A percentile compares a stretch with the other conserved stretches of the same genome.
Conservation (phyloP, 2,329 filamentous ascomycete genomes). For the Venturia pyrina region DNA sequence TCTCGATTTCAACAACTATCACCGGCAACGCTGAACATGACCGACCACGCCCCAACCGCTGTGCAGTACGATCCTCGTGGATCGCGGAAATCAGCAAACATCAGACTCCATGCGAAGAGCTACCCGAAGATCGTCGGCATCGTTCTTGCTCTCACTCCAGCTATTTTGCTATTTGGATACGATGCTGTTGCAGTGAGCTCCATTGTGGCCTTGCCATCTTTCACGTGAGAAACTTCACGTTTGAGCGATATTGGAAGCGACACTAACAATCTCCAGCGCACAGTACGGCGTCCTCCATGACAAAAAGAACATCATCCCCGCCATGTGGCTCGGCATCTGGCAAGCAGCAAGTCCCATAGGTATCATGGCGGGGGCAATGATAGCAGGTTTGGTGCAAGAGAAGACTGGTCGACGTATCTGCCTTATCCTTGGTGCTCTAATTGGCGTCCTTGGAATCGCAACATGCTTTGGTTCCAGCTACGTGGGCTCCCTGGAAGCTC, state of each 20-base stretch:
- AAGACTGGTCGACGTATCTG: background rate
- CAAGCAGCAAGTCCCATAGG: background rate
- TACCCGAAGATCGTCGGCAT: background rate
- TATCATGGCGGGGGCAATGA: background rate
- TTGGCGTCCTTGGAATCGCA: background rate
- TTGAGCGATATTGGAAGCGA: background rate
- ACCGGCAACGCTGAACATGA: background rate
- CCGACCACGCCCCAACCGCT: background rate
- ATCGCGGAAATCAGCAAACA: background rate
- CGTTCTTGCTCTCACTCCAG: background rate
- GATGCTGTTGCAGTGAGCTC: slow-evolving; percentile 1
- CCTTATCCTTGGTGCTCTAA: background rate
- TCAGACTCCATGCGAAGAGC: background rate
- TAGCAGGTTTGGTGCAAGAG: slow-evolving; percentile 2
- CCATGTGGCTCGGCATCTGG: background rate
- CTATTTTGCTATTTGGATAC: background rate
- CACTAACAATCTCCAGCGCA: background rate
- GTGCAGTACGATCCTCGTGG: slow-evolving; percentile 1
- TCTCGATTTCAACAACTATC: slow-evolving; percentile 5
- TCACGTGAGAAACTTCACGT: background rate
- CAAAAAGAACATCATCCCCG: background rate
- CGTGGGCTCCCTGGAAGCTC: background rate
- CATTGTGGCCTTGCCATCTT: background rate
- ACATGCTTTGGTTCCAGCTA: slow-evolving; percentile 4
- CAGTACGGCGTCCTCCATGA: background rate